Evolutionary conservation across 352 stramenopile species (phyloP), one percentile per base, ranked within the genome.

Genomic region (Globisporangium echinulatum): DNA sequence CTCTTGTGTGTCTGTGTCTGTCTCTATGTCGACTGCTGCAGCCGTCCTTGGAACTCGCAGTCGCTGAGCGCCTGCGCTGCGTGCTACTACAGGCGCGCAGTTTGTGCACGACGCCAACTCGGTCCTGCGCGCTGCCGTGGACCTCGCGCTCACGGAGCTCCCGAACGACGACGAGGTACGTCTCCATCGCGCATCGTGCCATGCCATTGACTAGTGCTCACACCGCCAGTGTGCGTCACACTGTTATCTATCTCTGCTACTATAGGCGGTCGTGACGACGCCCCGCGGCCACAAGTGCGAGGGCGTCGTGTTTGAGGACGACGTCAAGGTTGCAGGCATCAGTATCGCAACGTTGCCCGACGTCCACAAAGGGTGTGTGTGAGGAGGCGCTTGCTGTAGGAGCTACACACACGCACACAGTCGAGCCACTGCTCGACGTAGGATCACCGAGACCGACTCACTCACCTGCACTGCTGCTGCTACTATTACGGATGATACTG

Each of bases 131-230:
- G 77, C 82, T 36, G 70, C 81, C 13, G 17, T 94, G 36, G 82
- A 92, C 52, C 59, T 89, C 51, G 85, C 85, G 42, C 67, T 94
- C 17, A 90, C 85, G 5, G 79, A 91, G 59, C 61, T 94, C 37
- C 85, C 85, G 36, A 94, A 87, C 53, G 81, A 94, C 51, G 82
- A 92, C 55, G 79, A 92, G 66, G 81, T 90, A 44, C 17, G 53
- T 63, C 54, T 37, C 10, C 3, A 54, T 33, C 49, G 19, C 17
- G 36, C n/a, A 14, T 63, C 46, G 9, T 25, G 25, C 25, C 25
- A 33, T 50, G 46, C 13, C 9, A 33, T 11, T 33, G 46, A 25
- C 65, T 33, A 33, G 25, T 33, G 46, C 57, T 46, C 40, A 25
- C 15, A 33, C 25, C 25, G 25, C 25, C 25, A 33, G 25, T 33